Conservation (phyloP, 345 rosid genomes). For the Rhodamnia rubescens region DNA sequence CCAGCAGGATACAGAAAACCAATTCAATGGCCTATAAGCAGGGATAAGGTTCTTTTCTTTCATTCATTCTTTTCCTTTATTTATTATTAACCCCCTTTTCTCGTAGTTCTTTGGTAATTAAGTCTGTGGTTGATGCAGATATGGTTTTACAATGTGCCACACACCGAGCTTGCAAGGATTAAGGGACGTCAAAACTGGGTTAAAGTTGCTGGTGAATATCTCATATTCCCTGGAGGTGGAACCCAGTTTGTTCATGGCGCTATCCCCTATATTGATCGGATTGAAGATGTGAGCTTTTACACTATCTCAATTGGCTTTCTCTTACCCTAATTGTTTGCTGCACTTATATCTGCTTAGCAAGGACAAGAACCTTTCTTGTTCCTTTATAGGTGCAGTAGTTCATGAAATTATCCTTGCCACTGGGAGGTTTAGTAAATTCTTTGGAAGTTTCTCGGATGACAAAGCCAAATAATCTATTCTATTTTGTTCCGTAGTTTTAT, state of each 20-base stretch:
- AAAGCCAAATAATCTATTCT: background rate
- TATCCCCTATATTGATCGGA: constrained; percentile 3
- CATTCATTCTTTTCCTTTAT: background rate
- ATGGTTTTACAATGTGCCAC: constrained; percentile 16
- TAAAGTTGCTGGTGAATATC: constrained; percentile 14
- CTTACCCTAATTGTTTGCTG: background rate
- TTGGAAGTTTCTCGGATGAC: background rate
- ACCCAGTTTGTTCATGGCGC: constrained; percentile 16
- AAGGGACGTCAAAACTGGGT: constrained; percentile 19
- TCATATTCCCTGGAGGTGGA: constrained; percentile 18
- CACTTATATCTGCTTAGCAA: background rate
- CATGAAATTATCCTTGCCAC: background rate
- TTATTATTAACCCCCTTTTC: background rate
- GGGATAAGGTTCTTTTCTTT: constrained; percentile 6
- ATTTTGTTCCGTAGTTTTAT: background rate
- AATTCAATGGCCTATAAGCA: constrained; percentile 7
- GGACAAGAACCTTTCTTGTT: background rate
- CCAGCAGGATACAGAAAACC: constrained; percentile 22
- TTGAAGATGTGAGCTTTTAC: constrained; percentile 2
- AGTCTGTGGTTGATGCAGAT: constrained; percentile 1
- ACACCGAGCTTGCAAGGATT: constrained; percentile 10
- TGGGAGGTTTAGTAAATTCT: background rate
- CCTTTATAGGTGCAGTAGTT: background rate
- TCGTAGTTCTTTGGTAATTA: background rate
- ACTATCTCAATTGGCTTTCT: background rate